Evolutionary conservation across 495 filamentous ascomycete genomes (phyloP), one percentile per base, ranked within the genome.

Genomic region (Penicillium antarcticum): DNA sequence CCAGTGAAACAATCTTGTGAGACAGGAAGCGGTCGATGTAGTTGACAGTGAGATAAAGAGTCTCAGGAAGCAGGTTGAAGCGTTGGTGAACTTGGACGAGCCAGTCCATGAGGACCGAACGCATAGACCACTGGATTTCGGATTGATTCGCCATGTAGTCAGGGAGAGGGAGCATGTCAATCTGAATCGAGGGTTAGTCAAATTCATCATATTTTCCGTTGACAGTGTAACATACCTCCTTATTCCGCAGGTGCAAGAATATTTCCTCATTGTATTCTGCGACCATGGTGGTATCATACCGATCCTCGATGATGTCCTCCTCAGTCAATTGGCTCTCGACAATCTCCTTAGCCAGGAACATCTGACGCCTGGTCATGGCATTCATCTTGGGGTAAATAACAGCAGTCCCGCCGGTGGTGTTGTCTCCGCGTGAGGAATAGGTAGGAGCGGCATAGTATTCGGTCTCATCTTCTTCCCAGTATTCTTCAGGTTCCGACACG

Each of bases 111-210:
- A 98, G 83, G 38, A 97, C 89, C 9, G 92, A 84, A 39, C 94
- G 89, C 92, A 97, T 97, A 0, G 92, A 96, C 95, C 95, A 97
- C 67, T 95, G 90, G 48, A 98, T 92, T 68, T 97, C 92, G n/a
- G 85, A 83, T 66, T 98, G 94, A 45, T 87, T 85, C 42, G 96
- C 89, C 95, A 98, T 97, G 74, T 98, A 98, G 60, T 92, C 82
- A 2, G 88, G 77, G 61, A 92, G 88, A 1, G 94, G 94, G 36
- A 90, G 71, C 80, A 97, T 86, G 36, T 79, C 80, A 52, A 80
- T 80, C 91, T 96, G 58, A 36, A 35, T 18, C 9, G 17, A 18
- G 39, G 10, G 54, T 73, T 16, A 72, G 63, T 34, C 43, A 52
- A 35, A 3, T 5, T n/a, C 13, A n/a, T 18, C 38, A 17, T 21